phyloP scores from a whole-genome alignment of 2,329 filamentous ascomycete species.

The Ophiostoma ips region DNA sequence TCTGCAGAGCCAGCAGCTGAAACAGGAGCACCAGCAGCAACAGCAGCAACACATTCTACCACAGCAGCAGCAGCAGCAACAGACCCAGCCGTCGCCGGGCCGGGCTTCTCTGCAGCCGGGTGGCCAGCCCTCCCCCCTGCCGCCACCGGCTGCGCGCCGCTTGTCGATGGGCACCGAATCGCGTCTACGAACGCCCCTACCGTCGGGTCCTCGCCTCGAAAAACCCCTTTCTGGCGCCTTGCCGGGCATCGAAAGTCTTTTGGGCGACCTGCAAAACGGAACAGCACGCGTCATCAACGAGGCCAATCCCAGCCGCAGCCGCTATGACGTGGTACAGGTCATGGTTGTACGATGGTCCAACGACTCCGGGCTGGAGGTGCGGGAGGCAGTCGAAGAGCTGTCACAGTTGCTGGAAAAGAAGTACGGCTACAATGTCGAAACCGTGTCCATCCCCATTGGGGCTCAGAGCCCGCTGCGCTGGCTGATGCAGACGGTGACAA shows the following conservation, averaged over 20 bases:
- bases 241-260: conserved; percentile 36
- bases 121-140: not conserved
- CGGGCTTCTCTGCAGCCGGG: not conserved
- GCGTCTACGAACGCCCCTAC: conserved; percentile 41
- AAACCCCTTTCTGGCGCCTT: conserved; percentile 30
- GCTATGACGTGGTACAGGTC: conserved; percentile 38
- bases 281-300: conserved; percentile 31
- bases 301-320: conserved; percentile 34
- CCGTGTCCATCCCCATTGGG: conserved; percentile 35
- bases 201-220: conserved; percentile 40
- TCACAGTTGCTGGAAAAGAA: conserved; percentile 35
- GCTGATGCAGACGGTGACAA: conserved; percentile 36
- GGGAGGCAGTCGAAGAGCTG: conserved; percentile 31
- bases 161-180: conserved; percentile 27
- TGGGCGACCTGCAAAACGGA: conserved; percentile 37
- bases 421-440: conserved; percentile 37
- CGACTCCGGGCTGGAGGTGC: conserved; percentile 31
- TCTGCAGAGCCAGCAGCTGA: not conserved
- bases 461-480: conserved; percentile 36
- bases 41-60: conserved; percentile 5
- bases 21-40: not conserved
- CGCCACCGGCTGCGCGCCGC: conserved; percentile 21
- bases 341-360: conserved; percentile 45
- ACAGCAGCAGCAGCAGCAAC: conserved; percentile 1
- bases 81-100: not conserved